These are phyloP conservation scores for Umbelopsis sp. DNA, from an alignment of 192 early-diverging fungal species.

Conservation along the genomic window DNA sequence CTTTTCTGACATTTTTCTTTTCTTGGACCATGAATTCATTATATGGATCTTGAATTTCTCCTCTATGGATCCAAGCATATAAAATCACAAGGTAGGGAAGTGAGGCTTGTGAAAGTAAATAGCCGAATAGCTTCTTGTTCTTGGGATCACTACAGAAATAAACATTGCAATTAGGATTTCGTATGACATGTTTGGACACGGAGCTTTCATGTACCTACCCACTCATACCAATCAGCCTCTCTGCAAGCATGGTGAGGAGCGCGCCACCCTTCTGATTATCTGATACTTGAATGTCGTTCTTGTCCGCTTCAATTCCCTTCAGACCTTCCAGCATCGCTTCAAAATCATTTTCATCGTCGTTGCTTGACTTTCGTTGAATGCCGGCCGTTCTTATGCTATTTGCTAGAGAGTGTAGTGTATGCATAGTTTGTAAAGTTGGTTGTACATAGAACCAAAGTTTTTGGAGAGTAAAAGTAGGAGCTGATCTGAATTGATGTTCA, in stretches of 20 bases:
- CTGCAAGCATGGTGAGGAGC: slow-evolving; percentile 74
- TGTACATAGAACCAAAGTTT: slow-evolving; percentile 90
- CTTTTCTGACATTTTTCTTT: slow-evolving; percentile 58
- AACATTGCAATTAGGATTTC: background rate
- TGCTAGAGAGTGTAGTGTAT: slow-evolving; percentile 45
- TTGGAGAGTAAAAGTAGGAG: slow-evolving; percentile 82
- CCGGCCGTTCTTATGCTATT: slow-evolving; percentile 40
- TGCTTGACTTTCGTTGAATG: slow-evolving; percentile 27
- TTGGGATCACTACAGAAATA: slow-evolving; percentile 57
- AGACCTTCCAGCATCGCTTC: slow-evolving; percentile 44
- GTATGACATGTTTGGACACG: background rate
- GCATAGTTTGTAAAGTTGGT: slow-evolving; percentile 68
- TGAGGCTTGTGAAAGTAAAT: slow-evolving; percentile 74
- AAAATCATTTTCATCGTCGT: slow-evolving; percentile 43
- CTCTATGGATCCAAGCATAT: slow-evolving; percentile 84
- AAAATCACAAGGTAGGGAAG: slow-evolving; percentile 86
- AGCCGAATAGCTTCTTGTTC: slow-evolving; percentile 76
- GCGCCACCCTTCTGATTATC: slow-evolving; percentile 73
- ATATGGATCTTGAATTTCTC: slow-evolving; percentile 85
- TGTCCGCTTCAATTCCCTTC: slow-evolving; percentile 33
- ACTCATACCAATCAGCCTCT: slow-evolving; percentile 64
- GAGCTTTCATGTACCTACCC: slow-evolving; percentile 51
- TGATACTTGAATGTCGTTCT: slow-evolving; percentile 47
- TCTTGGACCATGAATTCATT: slow-evolving; percentile 94
- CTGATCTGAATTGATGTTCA: slow-evolving; percentile 79